Percentiles rank a stretch among this genome's conserved stretches.
These are phyloP conservation scores for Xanthoconium purpureum DNA, from an alignment of 768 basidiomycete species.

Conservation along the genomic window DNA sequence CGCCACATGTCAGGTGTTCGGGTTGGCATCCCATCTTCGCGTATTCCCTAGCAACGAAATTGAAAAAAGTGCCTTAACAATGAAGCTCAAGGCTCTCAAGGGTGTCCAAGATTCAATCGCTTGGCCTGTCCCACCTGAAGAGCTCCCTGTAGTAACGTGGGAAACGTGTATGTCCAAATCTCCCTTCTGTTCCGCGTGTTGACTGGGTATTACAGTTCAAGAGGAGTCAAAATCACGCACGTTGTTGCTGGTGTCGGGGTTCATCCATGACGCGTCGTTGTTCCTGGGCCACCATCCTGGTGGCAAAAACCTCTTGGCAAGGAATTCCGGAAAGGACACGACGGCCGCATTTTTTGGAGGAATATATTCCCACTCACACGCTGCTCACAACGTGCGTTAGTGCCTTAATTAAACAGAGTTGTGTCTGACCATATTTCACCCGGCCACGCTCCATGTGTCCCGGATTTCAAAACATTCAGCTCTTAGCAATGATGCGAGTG, in stretches of 20 bases:
- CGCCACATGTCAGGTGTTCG: constrained; percentile 52
- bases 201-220: constrained; percentile 45
- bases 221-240: constrained; percentile 61
- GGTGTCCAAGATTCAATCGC: constrained; percentile 54
- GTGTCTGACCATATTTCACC: constrained; percentile 5
- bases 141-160: constrained; percentile 79
- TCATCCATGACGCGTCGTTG: constrained; percentile 78
- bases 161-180: constrained; percentile 58
- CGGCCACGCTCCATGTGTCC: not conserved
- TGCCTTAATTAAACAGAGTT: not conserved
- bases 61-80: constrained; percentile 73
- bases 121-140: constrained; percentile 57
- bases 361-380: constrained; percentile 77
- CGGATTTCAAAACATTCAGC: constrained; percentile 28
- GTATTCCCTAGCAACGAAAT: constrained; percentile 89
- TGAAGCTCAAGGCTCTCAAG: constrained; percentile 77
- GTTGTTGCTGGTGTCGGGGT: constrained; percentile 76
- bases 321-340: constrained; percentile 74
- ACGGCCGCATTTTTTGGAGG: constrained; percentile 87
- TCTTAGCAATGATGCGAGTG: constrained; percentile 77
- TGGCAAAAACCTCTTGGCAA: constrained; percentile 55
- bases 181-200: not conserved
- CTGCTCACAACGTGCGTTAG: constrained; percentile 66
- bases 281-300: constrained; percentile 82
- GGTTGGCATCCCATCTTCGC: constrained; percentile 78